A percentile compares a stretch with the other conserved stretches of the same genome.
These are phyloP conservation scores for Coemansia sp. DNA, from an alignment of 192 early-diverging fungal species.

Conservation along the genomic window DNA sequence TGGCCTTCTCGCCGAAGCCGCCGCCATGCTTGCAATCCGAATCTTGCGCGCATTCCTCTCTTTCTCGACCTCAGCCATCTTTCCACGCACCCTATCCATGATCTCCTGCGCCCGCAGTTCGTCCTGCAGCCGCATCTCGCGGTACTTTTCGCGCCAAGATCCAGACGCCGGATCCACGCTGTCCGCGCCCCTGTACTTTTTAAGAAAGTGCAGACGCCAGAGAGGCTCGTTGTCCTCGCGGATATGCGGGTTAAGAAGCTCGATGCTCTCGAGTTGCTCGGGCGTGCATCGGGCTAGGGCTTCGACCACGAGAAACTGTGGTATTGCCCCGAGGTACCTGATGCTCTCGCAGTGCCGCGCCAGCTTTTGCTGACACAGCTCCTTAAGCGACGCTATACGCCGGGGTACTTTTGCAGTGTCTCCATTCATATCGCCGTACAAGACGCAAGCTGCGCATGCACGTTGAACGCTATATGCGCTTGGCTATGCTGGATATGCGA, in stretches of 20 bases:
- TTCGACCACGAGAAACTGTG: conserved; percentile 34
- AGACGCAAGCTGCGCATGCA: background rate
- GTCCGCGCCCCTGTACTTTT: conserved; percentile 18
- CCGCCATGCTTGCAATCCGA: conserved; percentile 6
- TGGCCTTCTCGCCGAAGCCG: background rate
- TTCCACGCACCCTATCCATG: conserved; percentile 29
- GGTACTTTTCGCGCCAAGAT: conserved; percentile 39
- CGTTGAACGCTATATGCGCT: background rate
- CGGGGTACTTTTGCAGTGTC: background rate
- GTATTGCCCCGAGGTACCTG: conserved; percentile 25
- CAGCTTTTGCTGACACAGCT: conserved; percentile 39
- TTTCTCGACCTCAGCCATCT: conserved; percentile 26
- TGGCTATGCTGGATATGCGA: background rate
- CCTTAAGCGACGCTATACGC: conserved; percentile 25
- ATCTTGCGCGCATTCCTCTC: conserved; percentile 33
- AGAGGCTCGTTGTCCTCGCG: conserved; percentile 38
- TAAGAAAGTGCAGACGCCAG: conserved; percentile 28
- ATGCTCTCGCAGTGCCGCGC: conserved; percentile 10
- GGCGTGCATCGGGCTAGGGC: conserved; percentile 40
- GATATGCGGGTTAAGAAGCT: conserved; percentile 43
- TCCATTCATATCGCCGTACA: background rate
- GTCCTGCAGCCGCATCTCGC: conserved; percentile 28
- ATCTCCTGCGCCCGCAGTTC: conserved; percentile 39
- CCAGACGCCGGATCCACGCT: background rate
- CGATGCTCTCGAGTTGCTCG: conserved; percentile 40